Base-by-base conservation (phyloP, 2,329 filamentous ascomycete genomes). In the Hypoxylon sp. region DNA sequence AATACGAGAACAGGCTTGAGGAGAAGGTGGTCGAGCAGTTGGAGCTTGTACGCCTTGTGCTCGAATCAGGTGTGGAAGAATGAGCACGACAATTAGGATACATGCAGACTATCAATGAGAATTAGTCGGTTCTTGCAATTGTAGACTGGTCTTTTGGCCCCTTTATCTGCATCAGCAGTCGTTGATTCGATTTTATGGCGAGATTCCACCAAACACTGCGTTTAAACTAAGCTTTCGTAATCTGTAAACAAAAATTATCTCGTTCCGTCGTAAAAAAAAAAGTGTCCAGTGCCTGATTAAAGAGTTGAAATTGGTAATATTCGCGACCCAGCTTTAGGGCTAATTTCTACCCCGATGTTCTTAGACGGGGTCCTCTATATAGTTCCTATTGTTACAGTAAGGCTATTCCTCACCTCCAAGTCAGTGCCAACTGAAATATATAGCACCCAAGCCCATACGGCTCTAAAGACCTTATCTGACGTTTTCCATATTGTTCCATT, bases 11-110 rank as follows among this genome's bases (percentile, higher is more conserved):
- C 76, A 79, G 87, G 73, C 82, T 97, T 57, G 93, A 97, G 79
- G 89, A 91, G 75, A 93, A 91, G 81, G 88, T 96, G 5, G 83
- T 95, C 25, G 83, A 79, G 63, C 90, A 95, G 78, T 81, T 96
- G 74, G 86, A 87, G 74, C 86, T 85, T 4, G 85, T 89, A 17
- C 82, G 84, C 73, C 83, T 84, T 70, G 83, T 90, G 46, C 78
- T 90, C 65, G 81, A 80, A 63, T 86, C 87, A 56, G 84, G 84
- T 34, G 76, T 84, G 63, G 85, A 87, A 60, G 85, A 87, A 60
- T 78, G 74, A 71, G 43, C 48, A 64, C 58, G 13, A 48, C 32
- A 17, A 58, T 48, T 41, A 36, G 38, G 45, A 52, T 65, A 68
- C 25, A 30, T 56, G 52, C 28, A 49, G 45, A 17, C 38, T 43